A percentile compares a stretch with the other conserved stretches of the same genome.
phyloP scores from a whole-genome alignment of 805 yeast genomes.

The Dipodascus albidus region DNA sequence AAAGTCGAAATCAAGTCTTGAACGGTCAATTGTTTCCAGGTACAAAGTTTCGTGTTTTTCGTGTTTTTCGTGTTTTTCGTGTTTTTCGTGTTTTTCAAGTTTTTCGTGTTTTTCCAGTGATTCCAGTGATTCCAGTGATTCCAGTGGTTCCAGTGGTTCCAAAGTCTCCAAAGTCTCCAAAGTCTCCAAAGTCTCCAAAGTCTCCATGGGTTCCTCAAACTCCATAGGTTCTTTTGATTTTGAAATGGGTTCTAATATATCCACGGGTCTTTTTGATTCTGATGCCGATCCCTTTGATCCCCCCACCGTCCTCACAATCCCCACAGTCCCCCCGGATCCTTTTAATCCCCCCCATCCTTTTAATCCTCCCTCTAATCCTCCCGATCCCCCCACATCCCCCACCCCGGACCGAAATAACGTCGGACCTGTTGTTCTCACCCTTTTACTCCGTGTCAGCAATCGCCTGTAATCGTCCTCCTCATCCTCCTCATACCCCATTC shows the following conservation, averaged over 20 bases:
- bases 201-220: neutral
- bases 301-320: neutral
- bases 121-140: neutral
- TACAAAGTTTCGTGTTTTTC: constrained; percentile 9
- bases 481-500: constrained; percentile 5
- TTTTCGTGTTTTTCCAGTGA: neutral
- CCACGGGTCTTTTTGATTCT: too few relatives aligned
- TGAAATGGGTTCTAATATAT: too few relatives aligned
- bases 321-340: neutral
- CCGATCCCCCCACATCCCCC: neutral
- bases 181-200: too few relatives aligned
- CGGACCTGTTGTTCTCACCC: neutral
- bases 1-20: constrained; percentile 51
- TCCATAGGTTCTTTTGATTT: too few relatives aligned
- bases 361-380: neutral
- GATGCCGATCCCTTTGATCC: neutral
- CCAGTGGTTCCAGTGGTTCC: neutral
- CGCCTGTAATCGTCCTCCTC: constrained; percentile 7
- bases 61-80: neutral
- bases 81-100: neutral
- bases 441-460: constrained; percentile 7
- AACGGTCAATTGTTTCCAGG: constrained; percentile 30
- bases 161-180: too few relatives aligned
- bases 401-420: neutral
- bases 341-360: too few relatives aligned